Conservation (phyloP, 164 flowering plant genomes). For the Sextonia rubra region DNA sequence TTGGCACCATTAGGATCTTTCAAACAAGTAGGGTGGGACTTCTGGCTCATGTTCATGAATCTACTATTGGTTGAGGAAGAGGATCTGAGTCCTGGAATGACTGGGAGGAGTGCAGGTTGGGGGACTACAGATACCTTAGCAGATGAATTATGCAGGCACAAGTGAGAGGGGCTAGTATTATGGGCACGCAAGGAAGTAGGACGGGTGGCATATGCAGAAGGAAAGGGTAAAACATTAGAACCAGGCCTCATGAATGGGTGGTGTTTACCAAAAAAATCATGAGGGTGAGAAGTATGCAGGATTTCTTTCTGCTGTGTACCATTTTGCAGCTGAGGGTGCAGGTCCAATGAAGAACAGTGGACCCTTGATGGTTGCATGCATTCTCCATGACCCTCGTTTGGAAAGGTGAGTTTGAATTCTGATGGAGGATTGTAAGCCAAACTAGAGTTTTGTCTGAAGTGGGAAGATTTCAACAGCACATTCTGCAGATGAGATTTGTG, state of each 20-base stretch:
- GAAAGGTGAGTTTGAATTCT: constrained; percentile 36
- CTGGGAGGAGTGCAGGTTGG: constrained; percentile 23
- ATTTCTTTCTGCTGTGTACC: constrained; percentile 26
- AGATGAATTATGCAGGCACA: constrained; percentile 18
- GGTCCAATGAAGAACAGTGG: constrained; percentile 22
- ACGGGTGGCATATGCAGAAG: constrained; percentile 14
- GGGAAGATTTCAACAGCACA: constrained; percentile 20
- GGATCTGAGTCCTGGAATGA: constrained; percentile 24
- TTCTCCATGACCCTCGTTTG: constrained; percentile 27
- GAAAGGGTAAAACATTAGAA: constrained; percentile 13
- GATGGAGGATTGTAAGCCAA: constrained; percentile 17
- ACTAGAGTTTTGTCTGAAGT: constrained; percentile 18
- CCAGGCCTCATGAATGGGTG: constrained; percentile 10
- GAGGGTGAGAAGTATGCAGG: constrained; percentile 8
- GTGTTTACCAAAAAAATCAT: constrained; percentile 9
- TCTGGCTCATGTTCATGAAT: constrained; percentile 18
- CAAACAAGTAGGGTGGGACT: constrained; percentile 12
- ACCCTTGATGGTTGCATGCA: constrained; percentile 23
- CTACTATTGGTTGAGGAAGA: constrained; percentile 12
- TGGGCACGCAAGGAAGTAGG: constrained; percentile 16
- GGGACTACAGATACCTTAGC: constrained; percentile 17
- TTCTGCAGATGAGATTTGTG: constrained; percentile 15
- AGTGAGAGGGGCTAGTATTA: constrained; percentile 14
- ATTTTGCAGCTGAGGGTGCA: constrained; percentile 37
- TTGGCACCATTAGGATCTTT: constrained; percentile 17